phyloP scores from a whole-genome alignment of 352 stramenopile genomes.

The Globisporangium abappressorium region DNA sequence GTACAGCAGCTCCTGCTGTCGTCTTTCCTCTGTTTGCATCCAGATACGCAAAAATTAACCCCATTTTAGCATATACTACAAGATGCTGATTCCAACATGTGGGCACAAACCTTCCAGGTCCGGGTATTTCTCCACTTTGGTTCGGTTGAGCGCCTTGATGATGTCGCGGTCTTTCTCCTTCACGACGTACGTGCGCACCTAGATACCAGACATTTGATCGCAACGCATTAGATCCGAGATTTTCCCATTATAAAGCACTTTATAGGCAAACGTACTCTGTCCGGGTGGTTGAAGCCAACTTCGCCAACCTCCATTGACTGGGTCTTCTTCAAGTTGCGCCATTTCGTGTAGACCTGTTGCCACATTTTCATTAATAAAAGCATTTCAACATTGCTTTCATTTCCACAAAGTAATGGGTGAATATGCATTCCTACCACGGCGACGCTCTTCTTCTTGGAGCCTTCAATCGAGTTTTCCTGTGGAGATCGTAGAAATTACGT shows the following conservation, averaged over 20 bases:
- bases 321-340: slow-evolving; percentile 91
- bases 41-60: not conserved
- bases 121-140: slow-evolving; percentile 73
- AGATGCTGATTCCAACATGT: not conserved
- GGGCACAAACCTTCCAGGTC: slow-evolving; percentile 65
- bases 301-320: slow-evolving; percentile 89
- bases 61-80: not conserved
- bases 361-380: not conserved
- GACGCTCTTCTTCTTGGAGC: slow-evolving; percentile 90
- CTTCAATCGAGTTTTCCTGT: slow-evolving; percentile 93
- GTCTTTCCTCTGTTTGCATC: slow-evolving; percentile 45
- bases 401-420: not conserved
- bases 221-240: slow-evolving; percentile 12
- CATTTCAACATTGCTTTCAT: not conserved
- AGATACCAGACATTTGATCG: not conserved
- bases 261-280: slow-evolving; percentile 34
- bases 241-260: not conserved
- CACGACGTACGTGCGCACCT: slow-evolving; percentile 75
- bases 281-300: slow-evolving; percentile 80
- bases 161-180: slow-evolving; percentile 86
- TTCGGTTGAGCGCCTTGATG: slow-evolving; percentile 85
- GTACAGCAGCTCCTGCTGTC: slow-evolving; percentile 65
- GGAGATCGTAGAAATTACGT: not conserved
- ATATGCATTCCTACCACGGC: slow-evolving; percentile 48
- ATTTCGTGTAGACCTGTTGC: slow-evolving; percentile 89